These are phyloP conservation scores for Annona squamosa DNA, from an alignment of 164 flowering plant genomes.

Conservation along the genomic window DNA sequence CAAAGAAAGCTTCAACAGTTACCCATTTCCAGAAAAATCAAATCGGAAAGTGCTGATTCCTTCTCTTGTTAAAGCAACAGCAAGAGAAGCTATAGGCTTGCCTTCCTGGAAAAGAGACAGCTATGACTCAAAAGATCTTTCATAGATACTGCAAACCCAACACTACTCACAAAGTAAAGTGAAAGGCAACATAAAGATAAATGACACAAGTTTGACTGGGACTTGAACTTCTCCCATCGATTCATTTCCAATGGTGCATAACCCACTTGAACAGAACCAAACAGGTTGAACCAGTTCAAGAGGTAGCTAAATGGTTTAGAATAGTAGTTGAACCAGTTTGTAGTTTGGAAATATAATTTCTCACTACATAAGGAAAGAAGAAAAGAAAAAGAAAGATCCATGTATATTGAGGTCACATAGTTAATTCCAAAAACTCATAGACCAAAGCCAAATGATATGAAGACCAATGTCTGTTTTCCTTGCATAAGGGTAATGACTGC, in stretches of 20 bases:
- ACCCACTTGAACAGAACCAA: not conserved
- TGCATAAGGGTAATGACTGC: too few relatives aligned
- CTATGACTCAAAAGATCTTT: not conserved
- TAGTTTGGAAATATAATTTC: too few relatives aligned
- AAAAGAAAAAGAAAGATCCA: too few relatives aligned
- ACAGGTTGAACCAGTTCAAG: not conserved
- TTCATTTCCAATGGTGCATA: not conserved
- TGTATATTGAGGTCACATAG: too few relatives aligned
- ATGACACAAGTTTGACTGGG: not conserved
- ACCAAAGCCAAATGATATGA: too few relatives aligned
- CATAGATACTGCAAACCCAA: not conserved
- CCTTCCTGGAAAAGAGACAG: constrained; percentile 34
- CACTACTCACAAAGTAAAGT: not conserved
- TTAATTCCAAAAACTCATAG: too few relatives aligned
- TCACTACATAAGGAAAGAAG: too few relatives aligned
- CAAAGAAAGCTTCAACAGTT: constrained; percentile 7
- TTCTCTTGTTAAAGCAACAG: constrained; percentile 43
- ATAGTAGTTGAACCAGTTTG: not conserved
- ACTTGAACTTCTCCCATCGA: not conserved
- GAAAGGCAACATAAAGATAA: not conserved
- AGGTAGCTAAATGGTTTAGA: not conserved
- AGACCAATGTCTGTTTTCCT: too few relatives aligned
- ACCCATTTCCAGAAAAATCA: constrained; percentile 91
- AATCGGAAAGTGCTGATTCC: constrained; percentile 69
- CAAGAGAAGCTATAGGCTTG: constrained; percentile 46